phyloP scores from a whole-genome alignment of 345 rosid genomes.

The Streptanthus diversifolius region DNA sequence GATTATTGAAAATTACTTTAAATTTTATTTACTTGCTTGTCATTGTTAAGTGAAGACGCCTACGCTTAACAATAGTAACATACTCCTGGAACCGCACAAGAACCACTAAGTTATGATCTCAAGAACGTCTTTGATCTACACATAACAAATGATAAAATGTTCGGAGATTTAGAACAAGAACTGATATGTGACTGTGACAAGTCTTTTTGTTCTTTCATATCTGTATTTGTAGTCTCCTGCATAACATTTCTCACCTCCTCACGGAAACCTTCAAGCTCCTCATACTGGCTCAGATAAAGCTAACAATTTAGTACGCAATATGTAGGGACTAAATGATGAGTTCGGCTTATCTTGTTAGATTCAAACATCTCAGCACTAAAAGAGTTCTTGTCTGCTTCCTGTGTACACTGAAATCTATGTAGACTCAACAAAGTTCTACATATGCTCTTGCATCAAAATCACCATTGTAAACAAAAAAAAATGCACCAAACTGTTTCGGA shows the following conservation, averaged over 20 bases:
- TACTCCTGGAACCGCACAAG: not conserved
- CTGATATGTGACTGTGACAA: not conserved
- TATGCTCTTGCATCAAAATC: constrained; percentile 46
- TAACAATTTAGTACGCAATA: not conserved
- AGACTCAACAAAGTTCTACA: constrained; percentile 45
- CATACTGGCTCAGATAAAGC: constrained; percentile 13
- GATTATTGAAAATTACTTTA: not conserved
- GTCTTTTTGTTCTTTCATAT: constrained; percentile 1
- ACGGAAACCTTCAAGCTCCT: constrained; percentile 59
- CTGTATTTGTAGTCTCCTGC: constrained; percentile 9
- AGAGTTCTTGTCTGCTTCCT: constrained; percentile 56
- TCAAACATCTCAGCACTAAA: constrained; percentile 68
- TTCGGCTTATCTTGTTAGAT: constrained; percentile 55
- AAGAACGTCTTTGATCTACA: not conserved
- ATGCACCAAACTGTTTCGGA: constrained; percentile 18
- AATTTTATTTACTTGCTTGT: not conserved
- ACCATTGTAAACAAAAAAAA: not conserved
- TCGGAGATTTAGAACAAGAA: not conserved
- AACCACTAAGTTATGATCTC: not conserved
- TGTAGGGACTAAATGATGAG: not conserved
- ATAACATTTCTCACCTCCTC: constrained; percentile 52
- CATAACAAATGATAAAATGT: constrained; percentile 4
- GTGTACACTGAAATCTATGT: constrained; percentile 46
- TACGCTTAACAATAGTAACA: not conserved
- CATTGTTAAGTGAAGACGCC: not conserved